Conservation (phyloP, 768 basidiomycete species). For the Heimioporus sp. region DNA sequence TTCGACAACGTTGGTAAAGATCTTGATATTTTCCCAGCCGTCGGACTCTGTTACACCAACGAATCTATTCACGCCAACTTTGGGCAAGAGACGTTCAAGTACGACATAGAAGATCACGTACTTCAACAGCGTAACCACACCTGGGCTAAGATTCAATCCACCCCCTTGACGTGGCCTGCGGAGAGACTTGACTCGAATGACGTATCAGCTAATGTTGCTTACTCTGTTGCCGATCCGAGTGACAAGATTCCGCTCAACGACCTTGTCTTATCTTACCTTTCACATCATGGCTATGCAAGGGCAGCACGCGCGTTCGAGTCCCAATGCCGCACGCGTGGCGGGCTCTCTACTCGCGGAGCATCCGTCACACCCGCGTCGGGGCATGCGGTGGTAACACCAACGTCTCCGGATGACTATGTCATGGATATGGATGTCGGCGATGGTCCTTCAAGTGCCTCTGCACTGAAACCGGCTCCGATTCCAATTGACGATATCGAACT, state of each 20-base stretch:
- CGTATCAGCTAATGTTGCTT: constrained; percentile 1
- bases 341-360: constrained; percentile 13
- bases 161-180: constrained; percentile 48
- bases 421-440: constrained; percentile 47
- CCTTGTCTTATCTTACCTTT: constrained; percentile 76
- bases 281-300: constrained; percentile 80
- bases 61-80: constrained; percentile 88
- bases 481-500: constrained; percentile 56
- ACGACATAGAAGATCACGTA: constrained; percentile 87
- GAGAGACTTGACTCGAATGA: constrained; percentile 14
- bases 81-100: constrained; percentile 81
- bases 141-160: constrained; percentile 66
- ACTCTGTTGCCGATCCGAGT: constrained; percentile 41
- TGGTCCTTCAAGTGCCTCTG: constrained; percentile 7
- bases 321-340: constrained; percentile 37
- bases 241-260: constrained; percentile 62
- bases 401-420: constrained; percentile 36
- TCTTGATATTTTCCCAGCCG: constrained; percentile 75
- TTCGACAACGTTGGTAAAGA: constrained; percentile 72
- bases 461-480: constrained; percentile 14
- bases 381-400: constrained; percentile 1
- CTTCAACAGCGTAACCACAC: constrained; percentile 62
- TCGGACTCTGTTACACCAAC: constrained; percentile 78
- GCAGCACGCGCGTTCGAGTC: constrained; percentile 67
- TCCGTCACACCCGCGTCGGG: constrained; percentile 4